Conservation (phyloP, 2,329 filamentous ascomycete species). For the Pyricularia pennisetigena region DNA sequence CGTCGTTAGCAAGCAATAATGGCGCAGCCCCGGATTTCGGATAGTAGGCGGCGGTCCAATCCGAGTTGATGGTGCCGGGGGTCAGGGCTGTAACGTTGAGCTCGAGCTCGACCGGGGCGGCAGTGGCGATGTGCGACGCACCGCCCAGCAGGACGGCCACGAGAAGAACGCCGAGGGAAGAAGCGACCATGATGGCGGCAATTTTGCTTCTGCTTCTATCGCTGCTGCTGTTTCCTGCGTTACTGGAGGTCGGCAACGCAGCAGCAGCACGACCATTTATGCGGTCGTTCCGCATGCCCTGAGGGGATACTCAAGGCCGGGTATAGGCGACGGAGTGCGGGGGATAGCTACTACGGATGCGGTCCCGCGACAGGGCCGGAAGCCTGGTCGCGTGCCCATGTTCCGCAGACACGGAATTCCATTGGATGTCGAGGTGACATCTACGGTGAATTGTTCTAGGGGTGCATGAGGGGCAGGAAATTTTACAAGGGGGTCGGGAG, state of each 20-base stretch:
- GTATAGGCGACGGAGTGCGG: not conserved
- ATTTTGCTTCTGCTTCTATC: not conserved
- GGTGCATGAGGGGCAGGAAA: not conserved
- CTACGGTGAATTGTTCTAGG: not conserved
- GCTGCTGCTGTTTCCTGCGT: not conserved
- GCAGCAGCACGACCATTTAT: not conserved
- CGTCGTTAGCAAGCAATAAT: slow-evolving; percentile 35
- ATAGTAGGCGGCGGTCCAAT: slow-evolving; percentile 30
- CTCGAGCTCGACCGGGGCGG: not conserved
- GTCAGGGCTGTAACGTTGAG: slow-evolving; percentile 19
- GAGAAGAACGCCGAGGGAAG: not conserved
- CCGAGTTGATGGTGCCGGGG: slow-evolving; percentile 28
- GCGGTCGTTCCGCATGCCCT: not conserved
- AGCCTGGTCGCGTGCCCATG: not conserved
- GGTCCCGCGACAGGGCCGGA: not conserved
- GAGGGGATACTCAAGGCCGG: not conserved
- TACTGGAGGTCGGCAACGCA: not conserved
- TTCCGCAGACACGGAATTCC: not conserved
- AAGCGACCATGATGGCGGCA: not conserved
- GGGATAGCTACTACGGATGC: not conserved
- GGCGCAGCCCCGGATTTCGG: slow-evolving; percentile 15
- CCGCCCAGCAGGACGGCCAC: not conserved
- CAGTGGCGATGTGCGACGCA: not conserved
- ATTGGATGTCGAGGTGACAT: not conserved
- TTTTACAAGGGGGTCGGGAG: not conserved